Base-by-base conservation (phyloP, 2,329 filamentous ascomycete genomes). In the Penicillium digitatum region DNA sequence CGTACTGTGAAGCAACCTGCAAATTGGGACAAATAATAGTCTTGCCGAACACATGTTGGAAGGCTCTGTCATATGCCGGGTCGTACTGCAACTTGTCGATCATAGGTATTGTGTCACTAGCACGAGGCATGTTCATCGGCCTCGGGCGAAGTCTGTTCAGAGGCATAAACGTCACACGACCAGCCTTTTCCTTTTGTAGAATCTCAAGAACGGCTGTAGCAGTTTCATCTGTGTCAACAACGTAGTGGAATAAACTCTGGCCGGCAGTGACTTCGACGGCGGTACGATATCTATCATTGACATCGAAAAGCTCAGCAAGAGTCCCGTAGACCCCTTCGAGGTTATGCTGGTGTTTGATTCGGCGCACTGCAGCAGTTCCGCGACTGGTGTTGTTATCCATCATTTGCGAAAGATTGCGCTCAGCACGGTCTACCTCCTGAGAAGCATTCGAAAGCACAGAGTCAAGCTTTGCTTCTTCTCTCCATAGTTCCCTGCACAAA, bases 251-350 rank as follows among this genome's bases (percentile, higher is more conserved):
- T 9, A 99, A 80, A 70, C 90, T 95, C 60, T 87, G 87, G 18
- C 94, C 94, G 2, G 93, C 94, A 48, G 92, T 94, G 64, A 95
- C 90, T 74, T 99, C 94, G 10, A 95, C 88, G 2, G 94, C 90
- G 11, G 92, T 85, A 57, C 91, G 86, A 74, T 96, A 97, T 50
- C 85, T 83, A 50, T 96, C 90, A 55, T 81, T 84, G 46, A 96
- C 90, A 52, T 91, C 85, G 65, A 97, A 85, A n/a, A 99, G 82
- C 71, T 99, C 95, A 5, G 93, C 92, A 35, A 99, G 75, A 0
- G 92, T 95, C 47, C 95, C 94, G 69, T 96, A 95, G 1, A 94
- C 90, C 26, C 94, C 94, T 1, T 88, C 83, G 6, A 97, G 84
- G 56, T 90, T 84, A 59, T 87, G 80, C 62, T 95, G 86, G 45